These are phyloP conservation scores for Medicago lupulina DNA, from an alignment of 306 rosid genomes.

Conservation along the genomic window DNA sequence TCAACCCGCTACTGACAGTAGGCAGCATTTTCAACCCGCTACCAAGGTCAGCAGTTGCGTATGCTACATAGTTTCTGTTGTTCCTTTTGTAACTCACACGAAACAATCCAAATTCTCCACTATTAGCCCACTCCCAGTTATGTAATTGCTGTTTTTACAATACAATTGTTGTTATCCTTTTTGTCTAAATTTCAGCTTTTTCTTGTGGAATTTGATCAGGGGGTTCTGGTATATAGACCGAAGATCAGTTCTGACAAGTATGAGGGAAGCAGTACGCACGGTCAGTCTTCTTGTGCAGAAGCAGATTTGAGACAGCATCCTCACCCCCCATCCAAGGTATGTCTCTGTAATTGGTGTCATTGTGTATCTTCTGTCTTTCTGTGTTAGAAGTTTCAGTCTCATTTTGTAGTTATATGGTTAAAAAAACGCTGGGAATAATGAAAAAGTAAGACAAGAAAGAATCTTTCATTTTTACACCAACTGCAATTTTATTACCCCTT, in stretches of 20 bases:
- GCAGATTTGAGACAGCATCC: conserved; percentile 41
- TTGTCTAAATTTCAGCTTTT: conserved; percentile 10
- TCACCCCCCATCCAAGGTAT: conserved; percentile 47
- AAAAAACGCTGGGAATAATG: conserved; percentile 21
- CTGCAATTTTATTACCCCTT: conserved; percentile 1
- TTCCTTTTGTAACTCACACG: background rate
- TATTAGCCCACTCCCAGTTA: background rate
- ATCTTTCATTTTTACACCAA: conserved; percentile 2
- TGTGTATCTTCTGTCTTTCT: conserved; percentile 5
- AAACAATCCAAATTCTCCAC: conserved; percentile 1
- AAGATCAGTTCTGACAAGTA: background rate
- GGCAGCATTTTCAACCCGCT: conserved; percentile 50
- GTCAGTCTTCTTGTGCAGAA: conserved; percentile 30
- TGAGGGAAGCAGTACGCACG: conserved; percentile 30
- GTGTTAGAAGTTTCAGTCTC: conserved; percentile 10
- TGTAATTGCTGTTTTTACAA: conserved; percentile 10
- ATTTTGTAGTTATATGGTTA: conserved; percentile 16
- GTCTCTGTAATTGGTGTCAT: conserved; percentile 22
- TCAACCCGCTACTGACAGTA: conserved; percentile 24
- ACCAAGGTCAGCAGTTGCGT: conserved; percentile 57
- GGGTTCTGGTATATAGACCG: conserved; percentile 23
- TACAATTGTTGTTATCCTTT: background rate
- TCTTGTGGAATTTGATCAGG: conserved; percentile 39
- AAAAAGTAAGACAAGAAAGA: background rate
- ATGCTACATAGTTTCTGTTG: background rate